Conservation (phyloP, 78 protist species). For the Abeoforma whisleri region DNA sequence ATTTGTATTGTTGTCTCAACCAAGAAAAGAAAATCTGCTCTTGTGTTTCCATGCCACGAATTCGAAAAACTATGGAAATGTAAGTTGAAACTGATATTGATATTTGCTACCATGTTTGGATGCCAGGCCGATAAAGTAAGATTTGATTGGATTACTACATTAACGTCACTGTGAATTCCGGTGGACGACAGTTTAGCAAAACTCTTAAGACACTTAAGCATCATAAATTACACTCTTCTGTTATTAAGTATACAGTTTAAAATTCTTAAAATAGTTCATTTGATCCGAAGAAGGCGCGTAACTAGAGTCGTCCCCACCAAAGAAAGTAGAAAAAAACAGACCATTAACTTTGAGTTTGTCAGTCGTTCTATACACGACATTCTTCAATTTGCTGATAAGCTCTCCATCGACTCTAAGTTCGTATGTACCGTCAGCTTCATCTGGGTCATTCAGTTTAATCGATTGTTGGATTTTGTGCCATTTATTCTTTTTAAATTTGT, state of each 20-base stretch:
- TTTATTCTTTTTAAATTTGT: neutral
- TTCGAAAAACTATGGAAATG: no score
- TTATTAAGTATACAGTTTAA: neutral
- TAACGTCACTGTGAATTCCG: no score
- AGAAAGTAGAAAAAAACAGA: conserved; percentile 5
- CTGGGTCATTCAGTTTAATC: neutral
- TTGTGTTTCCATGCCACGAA: no score
- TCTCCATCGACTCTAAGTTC: neutral
- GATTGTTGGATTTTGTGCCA: neutral
- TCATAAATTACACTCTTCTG: no score
- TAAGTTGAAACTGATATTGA: no score
- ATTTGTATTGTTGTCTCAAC: no score
- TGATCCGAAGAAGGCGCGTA: neutral
- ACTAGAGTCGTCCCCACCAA: neutral
- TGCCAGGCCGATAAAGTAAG: no score
- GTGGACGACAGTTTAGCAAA: no score
- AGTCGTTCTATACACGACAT: neutral
- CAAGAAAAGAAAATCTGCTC: no score
- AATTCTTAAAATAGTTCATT: neutral
- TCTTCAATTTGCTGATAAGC: neutral
- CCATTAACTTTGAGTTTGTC: conserved; percentile 3
- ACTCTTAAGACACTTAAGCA: no score
- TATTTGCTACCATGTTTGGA: no score
- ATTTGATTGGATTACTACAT: no score
- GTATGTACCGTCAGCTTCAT: neutral